Evolutionary conservation across 257 asterid genomes (phyloP), one percentile per base, ranked within the genome.

Genomic region (Primulina eburnea): DNA sequence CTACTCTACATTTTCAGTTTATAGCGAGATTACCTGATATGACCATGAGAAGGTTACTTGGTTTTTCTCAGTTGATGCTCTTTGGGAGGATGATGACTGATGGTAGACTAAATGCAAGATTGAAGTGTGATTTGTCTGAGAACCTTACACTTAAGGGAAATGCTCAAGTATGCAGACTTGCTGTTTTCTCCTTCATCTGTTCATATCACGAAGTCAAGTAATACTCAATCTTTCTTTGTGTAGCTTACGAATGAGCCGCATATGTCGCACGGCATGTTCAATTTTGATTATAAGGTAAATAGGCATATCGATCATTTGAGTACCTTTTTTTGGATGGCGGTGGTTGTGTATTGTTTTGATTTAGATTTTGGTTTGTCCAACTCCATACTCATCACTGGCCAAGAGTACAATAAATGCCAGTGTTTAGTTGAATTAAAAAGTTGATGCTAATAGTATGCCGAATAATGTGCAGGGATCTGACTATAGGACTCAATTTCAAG

Each of bases 161-260:
- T 69, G 98, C 94, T 78, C 99, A 89, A 75, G 99, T 94, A 88
- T 71, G 78, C 78, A 70, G 71, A 28, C 56, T 52, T 73, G 20
- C 67, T 70, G 53, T 55, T 69, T 40, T 35, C 55, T 28, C 38
- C 62, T 60, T 47, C 63, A n/a, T 53, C 64, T n/a, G 4, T 67
- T 63, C 67, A 33, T 47, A 32, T 68, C 8, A 14, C 20, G 56
- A 56, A 55, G 62, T 64, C 64, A 47, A 60, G 30, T 58, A 20
- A 73, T 65, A 40, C 33, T 10, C 34, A 5, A 50, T 69, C 17
- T n/a, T 73, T 74, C n/a, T 69, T 43, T 81, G 61, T 73, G 83
- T 83, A 94, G 99, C 96, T 92, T 69, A 84, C 98, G 5, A 76
- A 72, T 75, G 99, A 94, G 81, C 96, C 93, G 2, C 97, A 94